These are phyloP conservation scores for Lactuca sativa DNA, from an alignment of 129 eudicot species.

Conservation along the genomic window DNA sequence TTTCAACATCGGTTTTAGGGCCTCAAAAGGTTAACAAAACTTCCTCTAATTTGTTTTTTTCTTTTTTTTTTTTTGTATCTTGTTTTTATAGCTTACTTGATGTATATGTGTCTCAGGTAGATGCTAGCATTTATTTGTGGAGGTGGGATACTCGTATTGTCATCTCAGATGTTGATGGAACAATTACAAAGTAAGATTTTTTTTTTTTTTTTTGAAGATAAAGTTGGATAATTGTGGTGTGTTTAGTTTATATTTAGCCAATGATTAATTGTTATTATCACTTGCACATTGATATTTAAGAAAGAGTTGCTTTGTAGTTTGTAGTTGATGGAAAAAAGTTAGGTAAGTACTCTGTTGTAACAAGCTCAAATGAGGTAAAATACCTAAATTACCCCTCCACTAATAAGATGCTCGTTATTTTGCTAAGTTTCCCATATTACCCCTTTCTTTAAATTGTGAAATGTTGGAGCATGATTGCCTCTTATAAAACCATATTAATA, in stretches of 20 bases:
- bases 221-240: background rate
- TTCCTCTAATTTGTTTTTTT: constrained; percentile 15
- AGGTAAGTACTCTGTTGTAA: too few relatives aligned
- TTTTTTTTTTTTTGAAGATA: background rate
- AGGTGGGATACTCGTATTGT: constrained; percentile 89
- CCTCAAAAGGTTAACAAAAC: constrained; percentile 66
- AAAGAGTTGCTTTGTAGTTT: background rate
- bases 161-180: constrained; percentile 99
- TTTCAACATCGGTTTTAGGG: constrained; percentile 83
- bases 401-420: too few relatives aligned
- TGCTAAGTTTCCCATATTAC: too few relatives aligned
- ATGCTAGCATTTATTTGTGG: constrained; percentile 94
- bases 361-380: too few relatives aligned
- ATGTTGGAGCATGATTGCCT: too few relatives aligned
- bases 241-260: background rate
- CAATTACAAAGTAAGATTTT: constrained; percentile 77
- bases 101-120: constrained; percentile 58
- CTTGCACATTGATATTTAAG: background rate
- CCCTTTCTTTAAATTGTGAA: too few relatives aligned
- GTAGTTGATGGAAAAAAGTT: background rate
- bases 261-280: background rate
- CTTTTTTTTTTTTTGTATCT: too few relatives aligned
- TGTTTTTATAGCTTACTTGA: constrained; percentile 21
- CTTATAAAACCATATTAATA: too few relatives aligned
- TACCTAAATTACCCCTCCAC: too few relatives aligned